These are phyloP conservation scores for Thielaviopsis euricoi DNA, from an alignment of 2,329 filamentous ascomycete genomes.

Conservation along the genomic window DNA sequence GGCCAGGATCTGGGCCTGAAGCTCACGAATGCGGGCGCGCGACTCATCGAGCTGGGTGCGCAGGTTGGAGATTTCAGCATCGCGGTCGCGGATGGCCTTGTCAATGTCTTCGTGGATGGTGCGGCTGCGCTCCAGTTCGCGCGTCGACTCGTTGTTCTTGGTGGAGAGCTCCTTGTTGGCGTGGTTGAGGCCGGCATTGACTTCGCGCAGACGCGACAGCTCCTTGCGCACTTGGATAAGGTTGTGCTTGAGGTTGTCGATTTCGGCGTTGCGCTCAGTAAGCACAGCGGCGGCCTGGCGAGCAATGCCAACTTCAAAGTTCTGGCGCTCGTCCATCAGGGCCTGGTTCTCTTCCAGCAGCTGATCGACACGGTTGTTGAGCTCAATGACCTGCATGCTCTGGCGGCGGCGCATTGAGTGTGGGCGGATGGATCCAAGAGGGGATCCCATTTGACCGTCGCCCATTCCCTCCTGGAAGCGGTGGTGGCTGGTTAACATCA, in stretches of 20 bases:
- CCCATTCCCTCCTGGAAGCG: conserved; percentile 70
- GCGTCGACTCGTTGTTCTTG: conserved; percentile 47
- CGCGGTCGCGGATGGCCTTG: conserved; percentile 59
- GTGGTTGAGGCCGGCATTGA: conserved; percentile 64
- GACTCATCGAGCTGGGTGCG: conserved; percentile 63
- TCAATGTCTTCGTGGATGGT: conserved; percentile 39
- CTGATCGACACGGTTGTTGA: conserved; percentile 73
- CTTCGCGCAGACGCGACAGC: conserved; percentile 60
- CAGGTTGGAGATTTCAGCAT: conserved; percentile 65
- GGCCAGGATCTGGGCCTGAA: conserved; percentile 37
- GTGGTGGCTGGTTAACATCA: conserved; percentile 11
- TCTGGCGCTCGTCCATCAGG: conserved; percentile 54
- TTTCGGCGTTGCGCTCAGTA: conserved; percentile 71
- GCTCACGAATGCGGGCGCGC: conserved; percentile 39
- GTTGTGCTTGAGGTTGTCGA: conserved; percentile 63
- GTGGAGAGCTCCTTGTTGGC: conserved; percentile 62
- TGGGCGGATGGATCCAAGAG: conserved; percentile 81
- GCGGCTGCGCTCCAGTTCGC: conserved; percentile 54
- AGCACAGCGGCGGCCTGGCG: conserved; percentile 54
- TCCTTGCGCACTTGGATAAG: conserved; percentile 71
- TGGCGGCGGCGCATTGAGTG: conserved; percentile 93
- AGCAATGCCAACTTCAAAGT: conserved; percentile 49
- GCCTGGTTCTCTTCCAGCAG: conserved; percentile 70
- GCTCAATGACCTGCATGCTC: conserved; percentile 91
- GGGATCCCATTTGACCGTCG: conserved; percentile 71